Percentiles rank a stretch among this genome's conserved stretches.
Conservation (phyloP, 2,329 filamentous ascomycete species). For the Cladophialophora chaetospira region DNA sequence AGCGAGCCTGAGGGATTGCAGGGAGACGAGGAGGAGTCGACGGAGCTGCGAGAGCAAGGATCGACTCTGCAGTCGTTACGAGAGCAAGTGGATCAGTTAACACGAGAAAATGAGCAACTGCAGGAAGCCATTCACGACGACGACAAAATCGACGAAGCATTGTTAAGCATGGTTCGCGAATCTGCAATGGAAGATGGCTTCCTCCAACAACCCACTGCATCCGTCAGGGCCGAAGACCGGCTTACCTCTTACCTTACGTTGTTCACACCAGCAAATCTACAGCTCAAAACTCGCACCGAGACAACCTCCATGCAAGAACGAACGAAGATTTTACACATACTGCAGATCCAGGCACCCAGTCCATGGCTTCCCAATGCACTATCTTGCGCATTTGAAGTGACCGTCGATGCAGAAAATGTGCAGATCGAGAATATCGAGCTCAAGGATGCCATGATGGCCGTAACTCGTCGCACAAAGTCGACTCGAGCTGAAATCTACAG, state of each 20-base stretch:
- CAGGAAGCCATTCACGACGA: conserved; percentile 15
- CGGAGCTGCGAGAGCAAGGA: conserved; percentile 11
- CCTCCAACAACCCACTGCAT: not conserved
- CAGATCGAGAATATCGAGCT: conserved; percentile 18
- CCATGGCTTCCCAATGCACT: conserved; percentile 29
- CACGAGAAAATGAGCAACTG: conserved; percentile 12
- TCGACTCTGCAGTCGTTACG: conserved; percentile 10
- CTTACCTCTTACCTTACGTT: conserved; percentile 24
- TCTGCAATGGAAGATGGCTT: not conserved
- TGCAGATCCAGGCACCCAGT: conserved; percentile 25
- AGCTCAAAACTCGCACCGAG: conserved; percentile 20
- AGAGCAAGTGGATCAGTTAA: conserved; percentile 11
- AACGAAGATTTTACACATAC: conserved; percentile 22
- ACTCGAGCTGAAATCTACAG: conserved; percentile 17
- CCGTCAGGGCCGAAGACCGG: not conserved
- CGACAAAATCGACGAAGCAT: conserved; percentile 9
- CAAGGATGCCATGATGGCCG: conserved; percentile 5
- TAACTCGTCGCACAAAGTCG: not conserved
- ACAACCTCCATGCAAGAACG: conserved; percentile 11
- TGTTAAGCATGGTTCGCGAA: conserved; percentile 3
- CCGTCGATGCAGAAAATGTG: conserved; percentile 22
- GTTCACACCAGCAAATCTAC: conserved; percentile 31
- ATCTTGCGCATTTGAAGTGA: conserved; percentile 23
- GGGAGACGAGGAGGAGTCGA: conserved; percentile 14
- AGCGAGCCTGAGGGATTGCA: conserved; percentile 15